These are phyloP conservation scores for Omphalotus olearius DNA, from an alignment of 1,284 basidiomycete genomes.

Conservation along the genomic window DNA sequence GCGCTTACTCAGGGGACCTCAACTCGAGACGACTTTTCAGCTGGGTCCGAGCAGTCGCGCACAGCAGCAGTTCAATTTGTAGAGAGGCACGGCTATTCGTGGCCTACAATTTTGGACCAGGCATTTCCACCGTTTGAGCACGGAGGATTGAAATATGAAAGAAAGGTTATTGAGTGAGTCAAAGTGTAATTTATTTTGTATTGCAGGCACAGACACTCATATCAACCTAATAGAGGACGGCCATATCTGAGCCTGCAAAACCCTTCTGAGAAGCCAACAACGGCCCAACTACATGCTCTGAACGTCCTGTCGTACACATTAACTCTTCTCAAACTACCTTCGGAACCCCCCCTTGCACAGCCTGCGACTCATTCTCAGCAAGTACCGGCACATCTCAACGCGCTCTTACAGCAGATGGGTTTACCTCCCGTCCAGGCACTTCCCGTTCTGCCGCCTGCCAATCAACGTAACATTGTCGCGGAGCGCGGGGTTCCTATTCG, in stretches of 20 bases:
- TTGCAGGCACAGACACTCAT: slow-evolving; percentile 9
- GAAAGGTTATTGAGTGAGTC: slow-evolving; percentile 48
- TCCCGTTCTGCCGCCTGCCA: slow-evolving; percentile 25
- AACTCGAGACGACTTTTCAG: slow-evolving; percentile 16
- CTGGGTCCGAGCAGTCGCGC: slow-evolving; percentile 20
- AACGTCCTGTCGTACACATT: slow-evolving; percentile 71
- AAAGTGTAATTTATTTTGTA: slow-evolving; percentile 1
- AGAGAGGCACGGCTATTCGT: slow-evolving; percentile 48
- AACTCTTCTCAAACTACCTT: slow-evolving; percentile 36
- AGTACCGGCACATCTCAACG: slow-evolving; percentile 47
- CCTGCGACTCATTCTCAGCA: slow-evolving; percentile 22
- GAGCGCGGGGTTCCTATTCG: slow-evolving; percentile 45
- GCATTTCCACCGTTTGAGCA: slow-evolving; percentile 39
- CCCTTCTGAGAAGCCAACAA: slow-evolving; percentile 48
- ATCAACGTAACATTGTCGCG: neutral
- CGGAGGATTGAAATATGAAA: slow-evolving; percentile 59
- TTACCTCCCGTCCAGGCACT: slow-evolving; percentile 43
- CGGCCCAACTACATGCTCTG: slow-evolving; percentile 62
- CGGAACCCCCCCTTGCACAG: slow-evolving; percentile 19
- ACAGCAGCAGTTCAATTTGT: slow-evolving; percentile 27
- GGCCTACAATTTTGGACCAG: slow-evolving; percentile 61
- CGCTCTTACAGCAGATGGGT: slow-evolving; percentile 58
- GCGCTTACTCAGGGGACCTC: slow-evolving; percentile 30
- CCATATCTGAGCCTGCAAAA: slow-evolving; percentile 53
- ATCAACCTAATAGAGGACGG: slow-evolving; percentile 41